Evolutionary conservation across 805 yeast species (phyloP).

Genomic region (Candida schatavii): DNA sequence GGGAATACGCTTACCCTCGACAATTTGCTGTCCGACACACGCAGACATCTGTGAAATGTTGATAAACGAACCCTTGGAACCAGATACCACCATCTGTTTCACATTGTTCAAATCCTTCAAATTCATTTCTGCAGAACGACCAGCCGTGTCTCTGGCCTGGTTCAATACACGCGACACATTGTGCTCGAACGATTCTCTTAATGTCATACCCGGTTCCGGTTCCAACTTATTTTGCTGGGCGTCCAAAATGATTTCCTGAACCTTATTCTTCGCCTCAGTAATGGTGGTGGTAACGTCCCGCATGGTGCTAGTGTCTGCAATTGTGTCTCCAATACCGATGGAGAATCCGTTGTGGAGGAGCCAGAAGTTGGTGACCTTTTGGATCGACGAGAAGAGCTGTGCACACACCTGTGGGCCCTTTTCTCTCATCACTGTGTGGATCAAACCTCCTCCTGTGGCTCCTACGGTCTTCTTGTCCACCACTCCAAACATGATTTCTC

Average conservation of each 20-base stretch:
- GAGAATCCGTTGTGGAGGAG: constrained; percentile 94
- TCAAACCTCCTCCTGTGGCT: constrained; percentile 96
- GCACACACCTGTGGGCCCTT: constrained; percentile 93
- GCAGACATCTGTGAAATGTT: constrained; percentile 99
- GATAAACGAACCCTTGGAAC: constrained; percentile 98
- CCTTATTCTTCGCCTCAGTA: constrained; percentile 88
- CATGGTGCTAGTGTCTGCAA: constrained; percentile 97
- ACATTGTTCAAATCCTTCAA: constrained; percentile 93
- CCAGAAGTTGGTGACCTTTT: constrained; percentile 96
- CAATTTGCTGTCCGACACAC: constrained; percentile 99
- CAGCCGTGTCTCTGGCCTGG: constrained; percentile 99
- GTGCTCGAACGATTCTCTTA: constrained; percentile 97
- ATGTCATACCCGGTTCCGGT: constrained; percentile 99
- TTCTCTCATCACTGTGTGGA: constrained; percentile 96
- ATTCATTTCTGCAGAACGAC: constrained; percentile 96
- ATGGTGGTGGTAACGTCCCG: constrained; percentile 89
- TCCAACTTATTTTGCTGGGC: constrained; percentile 87
- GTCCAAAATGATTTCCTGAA: constrained; percentile 86
- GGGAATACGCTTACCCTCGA: constrained; percentile 98
- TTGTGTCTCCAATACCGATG: constrained; percentile 99
- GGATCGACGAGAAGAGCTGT: constrained; percentile 84
- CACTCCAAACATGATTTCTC: constrained; percentile 96
- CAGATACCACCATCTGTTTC: constrained; percentile 98
- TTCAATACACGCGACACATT: constrained; percentile 92
- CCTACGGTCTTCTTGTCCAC: constrained; percentile 98